Evolutionary conservation across 257 asterid genomes (phyloP), one percentile per base, ranked within the genome.

Genomic region (Solanum lignicaule): DNA sequence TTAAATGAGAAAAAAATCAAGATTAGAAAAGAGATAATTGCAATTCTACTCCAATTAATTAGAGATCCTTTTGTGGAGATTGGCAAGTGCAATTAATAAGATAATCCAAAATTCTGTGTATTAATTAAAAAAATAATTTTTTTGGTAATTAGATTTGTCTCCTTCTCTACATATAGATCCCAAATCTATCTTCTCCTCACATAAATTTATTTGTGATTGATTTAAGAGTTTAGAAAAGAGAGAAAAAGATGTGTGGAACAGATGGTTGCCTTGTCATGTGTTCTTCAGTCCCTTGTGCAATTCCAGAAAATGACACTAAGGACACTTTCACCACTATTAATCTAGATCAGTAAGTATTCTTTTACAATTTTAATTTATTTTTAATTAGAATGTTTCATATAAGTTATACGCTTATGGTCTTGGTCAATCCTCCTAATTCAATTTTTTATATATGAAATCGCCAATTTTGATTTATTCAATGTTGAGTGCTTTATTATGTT

Each of bases 341-440:
- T 83, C 93, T 95, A 33, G 98, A 95, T 89, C 98, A 95, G 98
- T 95, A 90, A 84, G 94, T 89, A 16, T 36, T 66, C 23, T n/a
- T 36, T 60, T 11, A 3, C 4, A 3, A 33, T 25, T 5, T n/a
- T 39, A 41, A 8, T 36, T 5, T 4, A 33, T 6, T 39, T 60
- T 72, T 65, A 39, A 41, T 39, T 15, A n/a, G 8, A 8, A 84
- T 38, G 32, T 41, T 13, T 16, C 39, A 2, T 23, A 14, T 39
- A 71, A 9, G 15, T 46, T 8, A 82, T 68, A 25, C 20, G 2
- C 18, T 66, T 12, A 5, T 27, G 35, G 20, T 68, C 74, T n/a
- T n/a, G 31, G 31, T 10, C 32, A n/a, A 62, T n/a, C 7, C 31
- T 62, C 5, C 31, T 25, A 6, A n/a, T 9, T 62, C 15, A 62